Percentiles rank a stretch among this genome's conserved stretches.
Evolutionary conservation across 352 stramenopile genomes (phyloP).

Genomic region (Pythium myriotylum): DNA sequence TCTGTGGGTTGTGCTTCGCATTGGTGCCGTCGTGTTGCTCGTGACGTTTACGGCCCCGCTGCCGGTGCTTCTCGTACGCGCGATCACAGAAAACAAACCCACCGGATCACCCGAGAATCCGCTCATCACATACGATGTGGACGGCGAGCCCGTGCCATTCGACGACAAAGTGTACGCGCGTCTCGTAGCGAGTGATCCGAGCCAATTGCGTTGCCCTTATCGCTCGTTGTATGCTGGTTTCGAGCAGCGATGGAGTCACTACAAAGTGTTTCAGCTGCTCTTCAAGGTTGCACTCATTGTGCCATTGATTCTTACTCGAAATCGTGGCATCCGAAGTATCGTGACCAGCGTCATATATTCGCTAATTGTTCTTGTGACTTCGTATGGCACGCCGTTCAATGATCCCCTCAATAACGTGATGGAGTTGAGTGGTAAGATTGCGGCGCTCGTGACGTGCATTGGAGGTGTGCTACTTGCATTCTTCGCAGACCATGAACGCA

Average conservation of each 20-base stretch:
- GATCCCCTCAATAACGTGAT: constrained; percentile 54
- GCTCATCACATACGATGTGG: constrained; percentile 42
- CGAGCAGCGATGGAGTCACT: constrained; percentile 51
- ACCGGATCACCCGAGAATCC: constrained; percentile 43
- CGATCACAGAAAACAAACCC: constrained; percentile 43
- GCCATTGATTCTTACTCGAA: constrained; percentile 32
- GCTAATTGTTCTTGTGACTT: constrained; percentile 35
- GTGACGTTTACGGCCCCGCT: constrained; percentile 43
- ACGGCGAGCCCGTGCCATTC: constrained; percentile 42
- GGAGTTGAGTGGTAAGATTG: constrained; percentile 46
- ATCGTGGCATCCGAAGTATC: constrained; percentile 21
- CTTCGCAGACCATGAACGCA: constrained; percentile 16
- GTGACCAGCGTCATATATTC: constrained; percentile 35
- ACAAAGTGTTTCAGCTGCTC: constrained; percentile 51
- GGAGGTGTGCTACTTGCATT: constrained; percentile 34
- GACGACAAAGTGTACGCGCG: constrained; percentile 51
- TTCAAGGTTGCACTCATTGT: constrained; percentile 48
- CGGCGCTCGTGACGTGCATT: constrained; percentile 38
- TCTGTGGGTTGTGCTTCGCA: constrained; percentile 32
- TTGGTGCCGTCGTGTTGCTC: constrained; percentile 32
- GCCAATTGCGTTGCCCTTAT: constrained; percentile 50
- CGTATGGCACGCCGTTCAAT: constrained; percentile 46
- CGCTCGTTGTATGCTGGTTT: constrained; percentile 54
- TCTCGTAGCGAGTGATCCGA: constrained; percentile 40
- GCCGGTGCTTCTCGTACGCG: constrained; percentile 32